Evolutionary conservation across 768 basidiomycete species (phyloP).

Genomic region (Phallus indusiatus): DNA sequence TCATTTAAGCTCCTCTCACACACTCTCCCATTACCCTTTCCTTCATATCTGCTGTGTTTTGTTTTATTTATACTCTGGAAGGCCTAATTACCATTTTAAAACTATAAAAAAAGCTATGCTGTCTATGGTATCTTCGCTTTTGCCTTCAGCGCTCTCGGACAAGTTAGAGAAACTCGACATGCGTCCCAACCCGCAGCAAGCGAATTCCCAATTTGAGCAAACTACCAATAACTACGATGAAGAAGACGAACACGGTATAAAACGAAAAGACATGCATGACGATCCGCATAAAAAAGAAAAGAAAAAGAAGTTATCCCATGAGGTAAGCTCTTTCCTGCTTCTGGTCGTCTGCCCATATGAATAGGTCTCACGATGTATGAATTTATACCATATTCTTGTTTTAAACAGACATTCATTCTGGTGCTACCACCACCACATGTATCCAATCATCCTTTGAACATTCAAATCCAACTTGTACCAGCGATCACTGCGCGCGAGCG

Average conservation of each 20-base stretch:
- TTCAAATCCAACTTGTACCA: slow-evolving; percentile 88
- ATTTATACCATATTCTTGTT: slow-evolving; percentile 1
- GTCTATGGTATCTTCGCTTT: slow-evolving; percentile 40
- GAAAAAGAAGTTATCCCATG: slow-evolving; percentile 39
- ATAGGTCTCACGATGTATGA: slow-evolving; percentile 1
- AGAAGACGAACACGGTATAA: slow-evolving; percentile 25
- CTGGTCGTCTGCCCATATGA: background rate
- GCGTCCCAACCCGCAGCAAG: slow-evolving; percentile 19
- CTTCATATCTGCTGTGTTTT: background rate
- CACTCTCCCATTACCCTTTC: background rate
- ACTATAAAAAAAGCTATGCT: slow-evolving; percentile 29
- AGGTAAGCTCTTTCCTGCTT: slow-evolving; percentile 27
- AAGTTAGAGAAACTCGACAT: slow-evolving; percentile 2
- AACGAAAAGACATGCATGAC: slow-evolving; percentile 13
- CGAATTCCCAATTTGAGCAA: slow-evolving; percentile 17
- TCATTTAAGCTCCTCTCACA: background rate
- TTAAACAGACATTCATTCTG: slow-evolving; percentile 72
- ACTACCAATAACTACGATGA: background rate
- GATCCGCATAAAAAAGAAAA: slow-evolving; percentile 23
- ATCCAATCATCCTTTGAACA: slow-evolving; percentile 78
- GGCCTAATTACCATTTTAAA: background rate
- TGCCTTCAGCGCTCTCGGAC: slow-evolving; percentile 33
- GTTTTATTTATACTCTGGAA: background rate
- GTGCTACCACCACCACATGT: slow-evolving; percentile 84
- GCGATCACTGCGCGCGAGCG: slow-evolving; percentile 38